Percentiles rank a stretch among this genome's conserved stretches.
Evolutionary conservation across 441 rosid genomes (phyloP).

Genomic region (Cnidoscolus chayamansa): DNA sequence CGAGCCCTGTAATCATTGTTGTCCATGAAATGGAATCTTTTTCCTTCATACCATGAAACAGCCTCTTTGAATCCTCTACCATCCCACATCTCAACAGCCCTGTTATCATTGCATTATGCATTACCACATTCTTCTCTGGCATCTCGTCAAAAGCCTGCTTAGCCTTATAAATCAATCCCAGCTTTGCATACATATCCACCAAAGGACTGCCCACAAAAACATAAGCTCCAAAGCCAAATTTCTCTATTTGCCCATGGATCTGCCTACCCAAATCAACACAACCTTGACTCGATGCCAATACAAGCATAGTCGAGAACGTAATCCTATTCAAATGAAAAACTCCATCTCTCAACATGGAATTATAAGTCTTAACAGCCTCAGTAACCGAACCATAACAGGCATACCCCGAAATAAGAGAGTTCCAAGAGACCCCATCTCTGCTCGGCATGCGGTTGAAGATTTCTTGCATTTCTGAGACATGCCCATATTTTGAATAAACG

Average conservation of each 20-base stretch:
- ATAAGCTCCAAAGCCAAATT: constrained; percentile 64
- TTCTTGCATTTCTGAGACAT: constrained; percentile 45
- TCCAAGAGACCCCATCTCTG: constrained; percentile 79
- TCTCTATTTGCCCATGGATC: constrained; percentile 70
- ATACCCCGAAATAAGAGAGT: constrained; percentile 68
- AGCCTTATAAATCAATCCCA: constrained; percentile 58
- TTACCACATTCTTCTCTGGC: constrained; percentile 52
- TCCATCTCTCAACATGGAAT: constrained; percentile 60
- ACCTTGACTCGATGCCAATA: constrained; percentile 49
- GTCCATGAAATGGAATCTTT: constrained; percentile 88
- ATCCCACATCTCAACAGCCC: constrained; percentile 67
- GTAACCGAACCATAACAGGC: constrained; percentile 40
- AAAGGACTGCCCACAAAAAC: constrained; percentile 68
- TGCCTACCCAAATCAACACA: constrained; percentile 56
- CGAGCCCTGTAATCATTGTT: constrained; percentile 76
- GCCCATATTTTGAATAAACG: constrained; percentile 68
- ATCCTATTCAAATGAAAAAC: constrained; percentile 56
- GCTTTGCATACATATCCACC: constrained; percentile 82
- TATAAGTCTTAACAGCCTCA: constrained; percentile 57
- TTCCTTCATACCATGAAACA: constrained; percentile 61
- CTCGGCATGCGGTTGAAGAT: constrained; percentile 52
- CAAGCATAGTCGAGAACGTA: constrained; percentile 69
- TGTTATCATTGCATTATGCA: constrained; percentile 70
- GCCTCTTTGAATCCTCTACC: constrained; percentile 53
- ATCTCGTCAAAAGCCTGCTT: constrained; percentile 52